Evolutionary conservation across 257 asterid species (phyloP).

Genomic region (Fraxinus quadrangulata): DNA sequence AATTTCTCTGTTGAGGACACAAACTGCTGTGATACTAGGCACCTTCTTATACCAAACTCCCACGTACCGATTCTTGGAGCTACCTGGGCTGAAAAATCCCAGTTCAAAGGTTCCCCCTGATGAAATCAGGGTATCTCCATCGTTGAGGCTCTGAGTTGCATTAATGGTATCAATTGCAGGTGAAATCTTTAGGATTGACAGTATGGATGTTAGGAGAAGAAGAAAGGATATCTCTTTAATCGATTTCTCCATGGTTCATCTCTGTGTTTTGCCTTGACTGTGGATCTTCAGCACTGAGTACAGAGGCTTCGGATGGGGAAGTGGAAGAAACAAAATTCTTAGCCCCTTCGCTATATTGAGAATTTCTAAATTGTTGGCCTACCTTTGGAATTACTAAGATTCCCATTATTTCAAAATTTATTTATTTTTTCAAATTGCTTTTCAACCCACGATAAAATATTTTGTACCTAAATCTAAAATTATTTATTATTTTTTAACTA

Average conservation of each 20-base stretch:
- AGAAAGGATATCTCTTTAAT: not conserved
- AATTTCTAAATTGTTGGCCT: too few relatives aligned
- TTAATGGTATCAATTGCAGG: constrained; percentile 21
- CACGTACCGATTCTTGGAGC: constrained; percentile 34
- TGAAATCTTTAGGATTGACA: not conserved
- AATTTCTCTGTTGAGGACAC: constrained; percentile 36
- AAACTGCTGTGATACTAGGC: constrained; percentile 22
- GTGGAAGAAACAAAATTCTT: too few relatives aligned
- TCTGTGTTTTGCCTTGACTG: not conserved
- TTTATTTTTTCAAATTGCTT: too few relatives aligned
- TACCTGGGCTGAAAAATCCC: constrained; percentile 38
- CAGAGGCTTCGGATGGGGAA: not conserved
- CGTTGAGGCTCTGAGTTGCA: constrained; percentile 7
- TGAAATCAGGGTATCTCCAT: constrained; percentile 38
- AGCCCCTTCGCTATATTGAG: too few relatives aligned
- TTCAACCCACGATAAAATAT: too few relatives aligned
- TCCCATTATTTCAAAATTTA: too few relatives aligned
- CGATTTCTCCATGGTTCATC: not conserved
- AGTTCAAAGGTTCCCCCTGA: constrained; percentile 34
- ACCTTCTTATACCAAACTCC: constrained; percentile 52
- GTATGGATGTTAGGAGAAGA: not conserved
- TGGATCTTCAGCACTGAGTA: not conserved
- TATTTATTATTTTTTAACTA: too few relatives aligned
- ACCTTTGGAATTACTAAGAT: too few relatives aligned
- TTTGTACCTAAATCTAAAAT: too few relatives aligned